Percentiles rank a stretch among this genome's conserved stretches.
Conservation (phyloP, 257 asterid genomes). For the Ajuga chamaepitys region DNA sequence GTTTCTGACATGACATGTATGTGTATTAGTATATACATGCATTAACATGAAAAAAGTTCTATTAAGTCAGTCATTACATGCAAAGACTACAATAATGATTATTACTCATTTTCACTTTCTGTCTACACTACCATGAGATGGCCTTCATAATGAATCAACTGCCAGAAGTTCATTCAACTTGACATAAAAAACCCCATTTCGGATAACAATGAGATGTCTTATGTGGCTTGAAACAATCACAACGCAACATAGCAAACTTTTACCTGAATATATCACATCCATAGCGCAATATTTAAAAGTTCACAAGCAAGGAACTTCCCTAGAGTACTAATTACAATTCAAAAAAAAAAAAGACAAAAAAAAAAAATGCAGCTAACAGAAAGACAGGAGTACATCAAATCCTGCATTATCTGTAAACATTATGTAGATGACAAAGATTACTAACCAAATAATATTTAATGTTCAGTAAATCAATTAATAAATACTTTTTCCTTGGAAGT, state of each 20-base stretch:
- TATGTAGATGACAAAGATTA: no score
- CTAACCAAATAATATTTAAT: no score
- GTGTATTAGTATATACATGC: not conserved
- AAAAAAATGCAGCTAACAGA: not conserved
- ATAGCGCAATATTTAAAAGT: not conserved
- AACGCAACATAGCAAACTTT: not conserved
- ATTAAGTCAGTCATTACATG: not conserved
- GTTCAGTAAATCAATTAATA: no score
- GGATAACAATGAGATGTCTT: not conserved
- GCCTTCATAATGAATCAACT: not conserved
- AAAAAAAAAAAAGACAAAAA: not conserved
- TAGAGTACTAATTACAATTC: not conserved
- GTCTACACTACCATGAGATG: not conserved
- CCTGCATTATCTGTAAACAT: slow-evolving; percentile 88
- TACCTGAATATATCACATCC: not conserved
- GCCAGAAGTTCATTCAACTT: not conserved
- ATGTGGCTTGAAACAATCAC: not conserved
- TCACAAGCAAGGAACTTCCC: not conserved
- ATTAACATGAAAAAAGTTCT: not conserved
- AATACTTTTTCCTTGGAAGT: no score
- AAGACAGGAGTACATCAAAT: slow-evolving; percentile 62
- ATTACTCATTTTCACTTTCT: not conserved
- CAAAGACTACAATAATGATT: not conserved
- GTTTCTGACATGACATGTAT: no score
- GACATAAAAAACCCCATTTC: not conserved